Base-by-base conservation (phyloP, 805 yeast genomes). In the Candida manassasensis region DNA sequence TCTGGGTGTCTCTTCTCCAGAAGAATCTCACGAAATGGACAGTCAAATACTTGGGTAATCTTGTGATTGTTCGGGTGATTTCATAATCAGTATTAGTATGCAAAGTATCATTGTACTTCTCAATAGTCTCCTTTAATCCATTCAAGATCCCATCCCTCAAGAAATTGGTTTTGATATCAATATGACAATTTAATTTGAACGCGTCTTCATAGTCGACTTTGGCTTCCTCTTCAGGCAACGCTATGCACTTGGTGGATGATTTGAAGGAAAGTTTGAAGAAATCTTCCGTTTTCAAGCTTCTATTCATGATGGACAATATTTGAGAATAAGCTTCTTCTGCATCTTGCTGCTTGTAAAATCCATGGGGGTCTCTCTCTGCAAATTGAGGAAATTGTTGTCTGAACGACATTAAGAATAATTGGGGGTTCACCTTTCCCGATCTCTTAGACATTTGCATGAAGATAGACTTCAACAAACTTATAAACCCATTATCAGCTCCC, bases 281-380 rank as follows among this genome's bases (percentile, higher is more conserved):
- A 39, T 72, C 72, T 35, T 77, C 76, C 25, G 78, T 57, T 14
- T 75, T 71, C 17, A 73, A 69, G 9, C 68, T 71, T 15, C 59
- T 50, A 24, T 71, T 57, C 40, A 86, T 57, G 21, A 71, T 61
- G 22, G 67, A 62, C 43, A 89, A 61, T 34, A 93, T 71, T 56
- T 84, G 90, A 6, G 96, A 81, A 62, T 79, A 88, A 12, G 90
- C 84, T 57, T 93, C 99, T 63, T 93, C 99, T 0, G 98, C 98
- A 66, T 93, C 99, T 63, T 93, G 99, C 63, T 93, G 98, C 59
- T 86, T 88, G 54, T 74, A 84, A 38, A 72, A 63, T 1, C 97
- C 97, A 32, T 52, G 59, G 19, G 66, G 63, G 41, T 77, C 82
- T 41, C 78, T 75, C 55, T 90, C 97, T 28, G 83, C 84, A 60